Evolutionary conservation across 2,329 filamentous ascomycete genomes (phyloP), one percentile per base, ranked within the genome.

Genomic region (Aureobasidium mangrovei): DNA sequence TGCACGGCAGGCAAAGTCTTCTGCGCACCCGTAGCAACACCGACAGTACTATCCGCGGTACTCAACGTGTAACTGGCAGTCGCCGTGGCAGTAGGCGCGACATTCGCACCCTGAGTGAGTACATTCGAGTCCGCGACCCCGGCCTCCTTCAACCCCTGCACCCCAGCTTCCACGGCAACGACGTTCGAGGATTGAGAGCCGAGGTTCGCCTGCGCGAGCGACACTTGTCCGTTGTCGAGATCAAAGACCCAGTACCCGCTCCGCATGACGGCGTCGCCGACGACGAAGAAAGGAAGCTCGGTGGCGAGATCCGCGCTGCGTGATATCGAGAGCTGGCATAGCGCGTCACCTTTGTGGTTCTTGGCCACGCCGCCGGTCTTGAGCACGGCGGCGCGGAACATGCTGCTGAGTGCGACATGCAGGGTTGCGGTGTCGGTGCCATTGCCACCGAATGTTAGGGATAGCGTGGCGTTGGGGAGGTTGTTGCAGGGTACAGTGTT

Each of bases 231-330:
- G 31, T 69, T 66, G 58, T 69, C 65, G 40, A 68, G 63, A 48
- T 69, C 66, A 52, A 64, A 69, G 51, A 69, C 65, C 38, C 67
- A 62, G 55, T 69, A 69, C 61, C 67, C 65, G 45, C 60, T 61
- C 8, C 64, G 55, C 8, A 69, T 57, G 26, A 68, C 52, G 9
- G 65, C 63, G 54, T 67, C 64, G 7, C 65, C 66, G 1, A 67
- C 53, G 7, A 61, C 63, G 6, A 59, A 53, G 47, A 63, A 64
- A 4, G 39, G 29, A 59, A 66, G 63, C 0, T 58, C 49, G 18
- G 40, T 6, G 7, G 32, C 32, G 10, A 35, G 7, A 10, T 9
- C 39, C 6, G 31, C 10, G 6, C 5, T 5, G 3, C 9, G 3
- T 28, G 27, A 24, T 31, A 52, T 36, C 38, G 40, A 8, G 1